Base-by-base conservation (phyloP, 345 rosid genomes). In the Barbarea vulgaris region DNA sequence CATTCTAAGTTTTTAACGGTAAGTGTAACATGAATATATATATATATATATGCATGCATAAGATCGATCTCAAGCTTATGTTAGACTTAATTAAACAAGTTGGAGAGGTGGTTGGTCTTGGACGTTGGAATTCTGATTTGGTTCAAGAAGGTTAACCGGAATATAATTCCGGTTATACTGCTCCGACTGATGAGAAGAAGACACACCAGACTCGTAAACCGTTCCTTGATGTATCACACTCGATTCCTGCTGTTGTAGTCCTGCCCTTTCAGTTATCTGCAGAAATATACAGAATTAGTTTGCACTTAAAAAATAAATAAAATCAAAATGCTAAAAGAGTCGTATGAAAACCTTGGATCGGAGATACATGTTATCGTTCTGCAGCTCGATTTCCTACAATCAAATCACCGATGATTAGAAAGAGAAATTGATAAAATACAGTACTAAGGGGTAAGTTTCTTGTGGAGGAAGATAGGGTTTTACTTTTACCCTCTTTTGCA, bases 401-500 rank as follows among this genome's bases (percentile, higher is more conserved):
- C 22, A 27, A 69, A 36, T 17, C 59, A 58, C 7, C 4, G 21
- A 55, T 13, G 60, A 53, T 22, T 8, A 6, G 14, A 65, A 39
- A 25, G 25, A 27, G 24, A 42, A 33, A 18, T 8, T 57, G 24
- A 2, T 31, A 12, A 34, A 1, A 25, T n/a, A n/a, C 14, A 67
- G 51, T 66, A 65, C 13, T 25, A 31, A 6, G 18, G 9, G 60
- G 57, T 59, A 4, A 22, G 44, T 37, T 55, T 64, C 67, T 39
- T 68, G 37, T 52, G 34, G 55, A 67, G 24, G 63, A 63, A 63
- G 70, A 47, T 33, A 77, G 42, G 42, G 61, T 2, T 57, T 59
- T 63, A 42, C 53, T 63, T 44, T 81, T 85, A 91, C 97, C 91
- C 96, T 82, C 82, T 89, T 95, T 80, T 95, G 96, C 99, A 95